phyloP scores from a whole-genome alignment of 2,329 filamentous ascomycete genomes.

The Colletotrichum zoysiae region DNA sequence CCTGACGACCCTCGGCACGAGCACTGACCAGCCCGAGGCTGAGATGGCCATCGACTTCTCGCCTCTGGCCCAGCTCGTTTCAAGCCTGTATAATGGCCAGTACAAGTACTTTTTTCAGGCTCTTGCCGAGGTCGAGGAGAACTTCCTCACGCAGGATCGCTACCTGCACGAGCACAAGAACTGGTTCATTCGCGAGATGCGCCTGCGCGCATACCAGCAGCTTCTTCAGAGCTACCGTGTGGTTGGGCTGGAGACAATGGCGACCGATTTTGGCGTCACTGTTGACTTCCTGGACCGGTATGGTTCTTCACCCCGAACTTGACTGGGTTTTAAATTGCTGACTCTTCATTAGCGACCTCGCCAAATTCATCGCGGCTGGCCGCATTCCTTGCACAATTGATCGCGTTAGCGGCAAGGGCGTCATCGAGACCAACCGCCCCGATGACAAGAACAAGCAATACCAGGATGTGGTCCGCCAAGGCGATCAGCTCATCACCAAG shows the following conservation, averaged over 20 bases:
- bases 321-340: not conserved
- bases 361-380: slow-evolving; percentile 95
- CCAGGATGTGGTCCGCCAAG: slow-evolving; percentile 96
- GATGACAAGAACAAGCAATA: slow-evolving; percentile 99
- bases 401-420: slow-evolving; percentile 93
- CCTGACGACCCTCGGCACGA: slow-evolving; percentile 83
- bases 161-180: slow-evolving; percentile 95
- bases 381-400: slow-evolving; percentile 98
- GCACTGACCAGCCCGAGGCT: slow-evolving; percentile 77
- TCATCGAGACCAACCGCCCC: slow-evolving; percentile 97
- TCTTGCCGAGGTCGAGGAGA: slow-evolving; percentile 89
- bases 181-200: slow-evolving; percentile 99
- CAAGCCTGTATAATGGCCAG: slow-evolving; percentile 91
- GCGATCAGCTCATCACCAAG: slow-evolving; percentile 98
- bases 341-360: slow-evolving; percentile 77
- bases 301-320: slow-evolving; percentile 49
- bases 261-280: slow-evolving; percentile 94
- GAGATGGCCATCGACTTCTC: slow-evolving; percentile 91
- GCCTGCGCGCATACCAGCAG: slow-evolving; percentile 95
- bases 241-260: slow-evolving; percentile 97
- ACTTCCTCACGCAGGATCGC: slow-evolving; percentile 92
- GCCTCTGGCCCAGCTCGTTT: slow-evolving; percentile 87
- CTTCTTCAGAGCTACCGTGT: slow-evolving; percentile 97
- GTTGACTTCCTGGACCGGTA: slow-evolving; percentile 97
- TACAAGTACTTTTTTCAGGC: slow-evolving; percentile 96